Percentiles rank a stretch among this genome's conserved stretches.
phyloP scores from a whole-genome alignment of 768 basidiomycete genomes.

The Suillus lakei region DNA sequence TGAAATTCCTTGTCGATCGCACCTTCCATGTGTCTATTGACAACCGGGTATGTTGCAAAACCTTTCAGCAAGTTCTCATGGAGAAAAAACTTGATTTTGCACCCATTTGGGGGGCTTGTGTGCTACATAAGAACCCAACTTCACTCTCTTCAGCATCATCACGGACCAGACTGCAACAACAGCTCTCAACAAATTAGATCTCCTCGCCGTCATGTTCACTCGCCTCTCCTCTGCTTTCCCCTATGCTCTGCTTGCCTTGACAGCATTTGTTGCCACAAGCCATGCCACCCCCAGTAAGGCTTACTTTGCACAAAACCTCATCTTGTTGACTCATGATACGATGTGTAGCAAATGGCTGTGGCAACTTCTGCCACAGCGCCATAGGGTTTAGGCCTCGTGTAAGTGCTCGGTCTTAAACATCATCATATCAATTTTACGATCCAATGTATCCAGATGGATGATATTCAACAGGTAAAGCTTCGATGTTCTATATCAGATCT shows the following conservation, averaged over 20 bases:
- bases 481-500: too few species aligned
- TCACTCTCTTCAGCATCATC: not conserved
- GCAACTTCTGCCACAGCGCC: too few species aligned
- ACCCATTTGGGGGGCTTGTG: not conserved
- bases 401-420: not conserved
- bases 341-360: not conserved
- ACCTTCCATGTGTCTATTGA: not conserved
- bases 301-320: not conserved
- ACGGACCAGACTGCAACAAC: not conserved
- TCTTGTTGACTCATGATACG: not conserved
- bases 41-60: too few species aligned
- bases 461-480: too few species aligned
- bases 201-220: constrained; percentile 1
- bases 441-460: not conserved
- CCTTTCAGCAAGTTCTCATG: too few species aligned
- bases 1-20: not conserved
- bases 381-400: not conserved
- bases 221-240: constrained; percentile 4
- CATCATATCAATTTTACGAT: not conserved
- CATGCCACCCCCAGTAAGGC: not conserved
- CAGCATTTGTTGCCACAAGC: not conserved
- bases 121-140: not conserved
- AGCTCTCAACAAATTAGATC: not conserved
- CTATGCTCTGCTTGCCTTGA: constrained; percentile 6
- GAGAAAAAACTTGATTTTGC: too few species aligned